phyloP scores from a whole-genome alignment of 2,329 filamentous ascomycete genomes.

The Cytospora schulzeri region DNA sequence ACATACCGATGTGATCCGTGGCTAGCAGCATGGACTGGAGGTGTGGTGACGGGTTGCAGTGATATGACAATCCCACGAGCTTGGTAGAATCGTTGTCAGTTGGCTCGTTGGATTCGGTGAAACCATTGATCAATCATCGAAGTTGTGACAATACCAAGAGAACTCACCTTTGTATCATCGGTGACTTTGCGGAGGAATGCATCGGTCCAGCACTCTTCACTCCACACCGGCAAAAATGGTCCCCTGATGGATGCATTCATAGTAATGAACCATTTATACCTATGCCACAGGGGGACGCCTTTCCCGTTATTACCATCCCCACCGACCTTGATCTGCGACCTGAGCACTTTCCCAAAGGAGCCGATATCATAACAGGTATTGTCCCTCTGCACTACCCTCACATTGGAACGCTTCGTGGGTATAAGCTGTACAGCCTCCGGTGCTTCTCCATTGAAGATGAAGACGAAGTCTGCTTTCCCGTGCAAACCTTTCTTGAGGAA shows the following conservation, averaged over 20 bases:
- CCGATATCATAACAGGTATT: constrained; percentile 39
- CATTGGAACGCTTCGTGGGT: constrained; percentile 34
- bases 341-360: constrained; percentile 36
- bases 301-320: constrained; percentile 27
- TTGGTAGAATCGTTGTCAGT: constrained; percentile 34
- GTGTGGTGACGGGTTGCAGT: constrained; percentile 36
- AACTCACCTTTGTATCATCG: constrained; percentile 35
- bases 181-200: constrained; percentile 35
- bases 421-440: constrained; percentile 23
- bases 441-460: constrained; percentile 40
- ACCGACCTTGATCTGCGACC: background rate
- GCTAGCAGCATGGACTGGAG: constrained; percentile 40
- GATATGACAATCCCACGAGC: constrained; percentile 40
- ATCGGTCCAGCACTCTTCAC: constrained; percentile 38
- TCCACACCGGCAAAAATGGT: constrained; percentile 37
- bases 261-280: constrained; percentile 38
- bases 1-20: constrained; percentile 39
- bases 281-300: constrained; percentile 33
- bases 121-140: background rate
- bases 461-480: constrained; percentile 39
- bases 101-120: constrained; percentile 31
- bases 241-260: constrained; percentile 37
- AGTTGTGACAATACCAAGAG: background rate
- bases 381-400: constrained; percentile 33
- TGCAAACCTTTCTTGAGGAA: constrained; percentile 39